Conservation (phyloP, 2,329 filamentous ascomycete species). For the Salinomyces thailandicus region DNA sequence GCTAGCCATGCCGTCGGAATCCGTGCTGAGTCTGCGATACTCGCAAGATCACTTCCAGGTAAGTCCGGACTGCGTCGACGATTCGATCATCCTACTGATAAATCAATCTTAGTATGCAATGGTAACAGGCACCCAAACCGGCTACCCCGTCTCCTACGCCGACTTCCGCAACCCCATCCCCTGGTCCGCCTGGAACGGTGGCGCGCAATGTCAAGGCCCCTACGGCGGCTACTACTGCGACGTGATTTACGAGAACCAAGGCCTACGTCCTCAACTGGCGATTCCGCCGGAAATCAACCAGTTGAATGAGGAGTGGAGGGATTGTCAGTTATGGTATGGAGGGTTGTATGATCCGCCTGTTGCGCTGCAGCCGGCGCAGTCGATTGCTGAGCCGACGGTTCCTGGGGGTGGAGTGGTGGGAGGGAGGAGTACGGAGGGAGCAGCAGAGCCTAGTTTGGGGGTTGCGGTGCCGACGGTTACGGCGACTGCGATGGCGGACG, state of each 20-base stretch:
- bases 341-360: slow-evolving; percentile 19
- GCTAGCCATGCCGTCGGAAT: slow-evolving; percentile 20
- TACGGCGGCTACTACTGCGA: slow-evolving; percentile 10
- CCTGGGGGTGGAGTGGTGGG: neutral
- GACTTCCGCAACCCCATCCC: slow-evolving; percentile 22
- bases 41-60: slow-evolving; percentile 20
- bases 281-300: slow-evolving; percentile 21
- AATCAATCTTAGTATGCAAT: too few relatives aligned
- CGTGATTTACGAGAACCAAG: slow-evolving; percentile 27
- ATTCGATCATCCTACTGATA: too few relatives aligned
- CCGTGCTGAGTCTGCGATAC: slow-evolving; percentile 21
- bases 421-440: neutral
- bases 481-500: neutral
- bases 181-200: slow-evolving; percentile 21
- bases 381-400: neutral
- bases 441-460: neutral
- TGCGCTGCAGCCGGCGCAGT: slow-evolving; percentile 3
- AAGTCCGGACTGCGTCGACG: too few relatives aligned
- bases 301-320: slow-evolving; percentile 16
- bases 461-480: neutral
- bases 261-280: slow-evolving; percentile 7
- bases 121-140: slow-evolving; percentile 16
- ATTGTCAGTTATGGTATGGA: slow-evolving; percentile 21
- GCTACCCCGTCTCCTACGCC: slow-evolving; percentile 21
- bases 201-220: slow-evolving; percentile 11